phyloP scores from a whole-genome alignment of 495 filamentous ascomycete species.

The Lasiosphaeria hispida region DNA sequence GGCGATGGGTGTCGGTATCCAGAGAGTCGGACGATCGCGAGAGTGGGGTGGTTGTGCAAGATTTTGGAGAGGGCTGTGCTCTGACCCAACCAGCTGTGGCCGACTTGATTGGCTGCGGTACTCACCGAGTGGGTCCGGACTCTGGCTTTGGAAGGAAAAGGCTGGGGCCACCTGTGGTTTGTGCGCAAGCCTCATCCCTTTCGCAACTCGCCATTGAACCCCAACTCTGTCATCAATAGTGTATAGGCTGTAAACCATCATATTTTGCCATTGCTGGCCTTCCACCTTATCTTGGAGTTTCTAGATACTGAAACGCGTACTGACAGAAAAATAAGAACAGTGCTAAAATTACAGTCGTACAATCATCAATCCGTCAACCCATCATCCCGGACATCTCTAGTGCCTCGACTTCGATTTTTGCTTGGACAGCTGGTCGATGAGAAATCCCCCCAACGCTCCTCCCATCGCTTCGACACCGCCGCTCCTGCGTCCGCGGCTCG shows the following conservation, averaged over 20 bases:
- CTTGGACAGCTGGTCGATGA: constrained; percentile 19
- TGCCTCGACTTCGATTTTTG: neutral
- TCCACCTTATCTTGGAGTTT: neutral
- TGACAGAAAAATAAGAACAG: neutral
- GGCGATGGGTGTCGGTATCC: constrained; percentile 1
- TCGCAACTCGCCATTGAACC: too few species aligned
- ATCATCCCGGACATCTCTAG: neutral
- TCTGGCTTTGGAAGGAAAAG: too few species aligned
- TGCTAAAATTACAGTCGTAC: neutral
- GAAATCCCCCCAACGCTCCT: constrained; percentile 18
- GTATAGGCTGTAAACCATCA: too few species aligned
- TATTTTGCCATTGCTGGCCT: too few species aligned
- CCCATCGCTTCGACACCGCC: constrained; percentile 13
- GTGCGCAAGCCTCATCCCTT: too few species aligned
- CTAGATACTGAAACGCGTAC: neutral
- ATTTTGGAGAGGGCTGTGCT: too few species aligned
- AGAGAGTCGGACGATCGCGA: neutral
- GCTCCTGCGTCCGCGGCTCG: neutral
- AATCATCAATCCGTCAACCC: neutral
- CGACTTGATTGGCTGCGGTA: too few species aligned
- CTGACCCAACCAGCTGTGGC: too few species aligned
- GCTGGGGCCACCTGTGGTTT: too few species aligned
- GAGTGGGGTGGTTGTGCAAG: too few species aligned
- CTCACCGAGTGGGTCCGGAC: too few species aligned
- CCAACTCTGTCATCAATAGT: too few species aligned